Percentiles rank a stretch among this genome's conserved stretches.
Conservation (phyloP, 768 basidiomycete genomes). For the Lactarius pseudohatsudake region DNA sequence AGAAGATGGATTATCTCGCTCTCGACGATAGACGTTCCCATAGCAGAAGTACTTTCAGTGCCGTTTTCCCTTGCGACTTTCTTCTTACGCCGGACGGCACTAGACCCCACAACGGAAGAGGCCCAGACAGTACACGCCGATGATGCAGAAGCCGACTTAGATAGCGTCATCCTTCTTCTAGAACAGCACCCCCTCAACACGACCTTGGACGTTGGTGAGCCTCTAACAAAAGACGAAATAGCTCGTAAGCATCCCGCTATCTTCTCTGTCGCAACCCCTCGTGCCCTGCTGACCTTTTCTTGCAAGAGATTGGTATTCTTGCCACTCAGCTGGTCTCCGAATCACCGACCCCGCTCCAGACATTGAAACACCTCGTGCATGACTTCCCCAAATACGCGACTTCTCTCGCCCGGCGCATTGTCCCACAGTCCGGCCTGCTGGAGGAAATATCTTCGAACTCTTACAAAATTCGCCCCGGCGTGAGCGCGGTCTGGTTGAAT, state of each 20-base stretch:
- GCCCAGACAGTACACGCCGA: not conserved
- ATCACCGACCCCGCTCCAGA: slow-evolving; percentile 51
- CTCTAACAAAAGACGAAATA: slow-evolving; percentile 56
- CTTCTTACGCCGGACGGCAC: not conserved
- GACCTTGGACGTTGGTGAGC: slow-evolving; percentile 43
- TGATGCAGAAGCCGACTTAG: slow-evolving; percentile 18
- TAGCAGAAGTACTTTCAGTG: slow-evolving; percentile 29
- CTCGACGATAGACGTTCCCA: slow-evolving; percentile 75
- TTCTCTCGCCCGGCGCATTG: slow-evolving; percentile 68
- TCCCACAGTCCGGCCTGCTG: slow-evolving; percentile 47
- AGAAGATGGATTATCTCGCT: slow-evolving; percentile 96
- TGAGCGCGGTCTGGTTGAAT: slow-evolving; percentile 76
- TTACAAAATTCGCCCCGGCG: slow-evolving; percentile 49
- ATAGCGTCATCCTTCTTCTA: slow-evolving; percentile 27
- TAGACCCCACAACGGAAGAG: slow-evolving; percentile 20
- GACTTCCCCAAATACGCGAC: slow-evolving; percentile 89
- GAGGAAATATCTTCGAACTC: slow-evolving; percentile 61
- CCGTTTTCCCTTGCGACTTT: not conserved
- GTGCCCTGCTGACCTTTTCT: slow-evolving; percentile 39
- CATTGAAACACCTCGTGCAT: slow-evolving; percentile 70
- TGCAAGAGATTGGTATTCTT: slow-evolving; percentile 65
- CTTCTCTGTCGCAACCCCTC: slow-evolving; percentile 31
- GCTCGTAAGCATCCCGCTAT: slow-evolving; percentile 20
- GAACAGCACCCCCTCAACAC: slow-evolving; percentile 37
- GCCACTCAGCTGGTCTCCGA: slow-evolving; percentile 72